Percentiles rank a stretch among this genome's conserved stretches.
These are phyloP conservation scores for Penicillium bovifimosum DNA, from an alignment of 495 filamentous ascomycete species.

Conservation along the genomic window DNA sequence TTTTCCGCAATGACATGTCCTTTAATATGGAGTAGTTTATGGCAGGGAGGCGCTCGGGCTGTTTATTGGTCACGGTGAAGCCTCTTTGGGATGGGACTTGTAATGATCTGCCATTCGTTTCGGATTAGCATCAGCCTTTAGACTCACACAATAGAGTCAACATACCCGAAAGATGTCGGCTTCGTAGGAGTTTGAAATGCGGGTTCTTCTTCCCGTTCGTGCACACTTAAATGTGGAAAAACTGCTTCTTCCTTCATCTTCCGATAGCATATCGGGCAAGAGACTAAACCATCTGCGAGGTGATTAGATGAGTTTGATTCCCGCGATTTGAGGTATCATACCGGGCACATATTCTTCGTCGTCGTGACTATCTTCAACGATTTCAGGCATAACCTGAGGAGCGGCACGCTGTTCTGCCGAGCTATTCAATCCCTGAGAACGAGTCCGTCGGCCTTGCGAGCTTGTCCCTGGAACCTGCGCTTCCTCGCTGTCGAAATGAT, in stretches of 20 bases:
- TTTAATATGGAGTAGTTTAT: slow-evolving; percentile 78
- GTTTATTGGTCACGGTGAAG: slow-evolving; percentile 20
- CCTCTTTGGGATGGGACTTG: slow-evolving; percentile 11
- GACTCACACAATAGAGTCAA: background rate
- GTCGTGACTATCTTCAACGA: slow-evolving; percentile 39
- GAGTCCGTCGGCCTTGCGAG: slow-evolving; percentile 34
- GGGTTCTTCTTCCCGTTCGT: slow-evolving; percentile 8
- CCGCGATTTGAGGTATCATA: background rate
- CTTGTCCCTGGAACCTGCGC: slow-evolving; percentile 5
- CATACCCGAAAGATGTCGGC: slow-evolving; percentile 29
- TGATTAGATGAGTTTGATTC: slow-evolving; percentile 24
- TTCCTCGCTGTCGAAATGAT: slow-evolving; percentile 24
- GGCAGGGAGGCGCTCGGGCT: slow-evolving; percentile 60
- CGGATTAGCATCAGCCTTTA: slow-evolving; percentile 8
- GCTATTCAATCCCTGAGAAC: slow-evolving; percentile 22
- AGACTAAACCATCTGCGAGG: slow-evolving; percentile 60
- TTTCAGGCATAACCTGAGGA: slow-evolving; percentile 8
- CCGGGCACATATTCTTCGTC: slow-evolving; percentile 28
- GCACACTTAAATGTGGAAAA: slow-evolving; percentile 66
- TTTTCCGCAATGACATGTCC: slow-evolving; percentile 69
- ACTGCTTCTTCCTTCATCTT: slow-evolving; percentile 74
- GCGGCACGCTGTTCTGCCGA: background rate
- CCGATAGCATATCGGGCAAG: slow-evolving; percentile 74
- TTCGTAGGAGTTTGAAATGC: slow-evolving; percentile 15
- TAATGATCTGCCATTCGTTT: slow-evolving; percentile 17